Evolutionary conservation across 352 stramenopile species (phyloP).

Genomic region (Globisporangium camurandrum): DNA sequence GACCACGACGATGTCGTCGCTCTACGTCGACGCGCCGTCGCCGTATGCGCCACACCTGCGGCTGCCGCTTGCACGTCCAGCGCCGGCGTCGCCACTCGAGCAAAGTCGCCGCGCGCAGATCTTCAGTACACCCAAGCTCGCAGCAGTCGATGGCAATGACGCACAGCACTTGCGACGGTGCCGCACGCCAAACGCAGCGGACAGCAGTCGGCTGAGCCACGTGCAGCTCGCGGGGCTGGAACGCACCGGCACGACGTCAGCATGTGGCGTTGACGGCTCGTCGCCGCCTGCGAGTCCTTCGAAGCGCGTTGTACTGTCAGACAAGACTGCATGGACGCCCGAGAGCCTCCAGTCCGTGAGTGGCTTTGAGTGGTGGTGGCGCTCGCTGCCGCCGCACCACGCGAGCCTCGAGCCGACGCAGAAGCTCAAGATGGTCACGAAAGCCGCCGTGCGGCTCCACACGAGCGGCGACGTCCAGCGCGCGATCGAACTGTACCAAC

Average conservation of each 20-base stretch:
- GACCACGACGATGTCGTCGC: slow-evolving; percentile 48
- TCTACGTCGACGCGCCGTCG: slow-evolving; percentile 42
- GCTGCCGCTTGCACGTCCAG: slow-evolving; percentile 34
- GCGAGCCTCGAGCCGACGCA: slow-evolving; percentile 49
- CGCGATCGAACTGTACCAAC: slow-evolving; percentile 62
- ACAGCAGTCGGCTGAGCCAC: slow-evolving; percentile 1
- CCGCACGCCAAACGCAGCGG: slow-evolving; percentile 37
- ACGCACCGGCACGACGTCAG: slow-evolving; percentile 4
- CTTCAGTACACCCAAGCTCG: slow-evolving; percentile 60
- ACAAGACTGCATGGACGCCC: slow-evolving; percentile 67
- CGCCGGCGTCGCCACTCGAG: slow-evolving; percentile 34
- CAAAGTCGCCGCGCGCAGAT: slow-evolving; percentile 39
- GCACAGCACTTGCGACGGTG: slow-evolving; percentile 39
- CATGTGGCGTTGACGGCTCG: slow-evolving; percentile 19
- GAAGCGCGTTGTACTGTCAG: slow-evolving; percentile 28
- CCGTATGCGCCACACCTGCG: slow-evolving; percentile 36
- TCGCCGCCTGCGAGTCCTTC: slow-evolving; percentile 27
- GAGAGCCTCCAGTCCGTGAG: slow-evolving; percentile 72
- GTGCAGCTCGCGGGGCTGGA: slow-evolving; percentile 3
- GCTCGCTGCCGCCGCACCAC: slow-evolving; percentile 59
- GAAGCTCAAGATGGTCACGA: slow-evolving; percentile 78
- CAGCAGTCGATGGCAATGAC: slow-evolving; percentile 35
- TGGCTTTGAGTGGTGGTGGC: slow-evolving; percentile 79
- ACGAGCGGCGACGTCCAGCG: slow-evolving; percentile 49
- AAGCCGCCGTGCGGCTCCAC: slow-evolving; percentile 61